These are phyloP conservation scores for Verbena officinalis DNA, from an alignment of 257 asterid genomes.

Conservation along the genomic window DNA sequence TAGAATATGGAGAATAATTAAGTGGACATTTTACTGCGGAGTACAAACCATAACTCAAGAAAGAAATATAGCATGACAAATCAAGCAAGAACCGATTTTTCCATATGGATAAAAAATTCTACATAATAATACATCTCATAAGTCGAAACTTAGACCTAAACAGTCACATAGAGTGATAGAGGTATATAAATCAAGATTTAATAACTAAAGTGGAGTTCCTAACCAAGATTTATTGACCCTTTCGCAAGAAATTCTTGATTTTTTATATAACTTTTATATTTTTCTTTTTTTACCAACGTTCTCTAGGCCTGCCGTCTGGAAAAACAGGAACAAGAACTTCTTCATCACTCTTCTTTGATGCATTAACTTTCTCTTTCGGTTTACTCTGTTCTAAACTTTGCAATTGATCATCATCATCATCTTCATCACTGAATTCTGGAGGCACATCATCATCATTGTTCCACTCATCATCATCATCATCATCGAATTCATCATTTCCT, in stretches of 20 bases:
- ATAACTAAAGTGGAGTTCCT: constrained; percentile 20
- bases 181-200: constrained; percentile 24
- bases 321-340: constrained; percentile 58
- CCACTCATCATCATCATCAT: constrained; percentile 59
- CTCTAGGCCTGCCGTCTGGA: constrained; percentile 93
- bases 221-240: constrained; percentile 10
- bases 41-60: constrained; percentile 21
- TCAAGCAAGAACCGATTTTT: constrained; percentile 10
- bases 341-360: constrained; percentile 42
- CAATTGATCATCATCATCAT: constrained; percentile 46
- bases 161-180: constrained; percentile 29
- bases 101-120: constrained; percentile 29
- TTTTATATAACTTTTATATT: constrained; percentile 4
- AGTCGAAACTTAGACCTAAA: constrained; percentile 15
- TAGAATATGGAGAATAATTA: constrained; percentile 29
- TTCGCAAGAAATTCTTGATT: not conserved
- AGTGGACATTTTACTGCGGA: constrained; percentile 36
- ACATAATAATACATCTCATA: constrained; percentile 30
- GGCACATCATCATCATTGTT: constrained; percentile 73
- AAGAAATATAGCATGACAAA: not conserved
- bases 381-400: constrained; percentile 43
- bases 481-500: constrained; percentile 68
- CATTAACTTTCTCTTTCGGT: constrained; percentile 44
- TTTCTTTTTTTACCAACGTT: constrained; percentile 68
- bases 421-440: constrained; percentile 66